Evolutionary conservation across 148 eudicot species (phyloP), one percentile per base, ranked within the genome.

Genomic region (Salicornia ramosissima): DNA sequence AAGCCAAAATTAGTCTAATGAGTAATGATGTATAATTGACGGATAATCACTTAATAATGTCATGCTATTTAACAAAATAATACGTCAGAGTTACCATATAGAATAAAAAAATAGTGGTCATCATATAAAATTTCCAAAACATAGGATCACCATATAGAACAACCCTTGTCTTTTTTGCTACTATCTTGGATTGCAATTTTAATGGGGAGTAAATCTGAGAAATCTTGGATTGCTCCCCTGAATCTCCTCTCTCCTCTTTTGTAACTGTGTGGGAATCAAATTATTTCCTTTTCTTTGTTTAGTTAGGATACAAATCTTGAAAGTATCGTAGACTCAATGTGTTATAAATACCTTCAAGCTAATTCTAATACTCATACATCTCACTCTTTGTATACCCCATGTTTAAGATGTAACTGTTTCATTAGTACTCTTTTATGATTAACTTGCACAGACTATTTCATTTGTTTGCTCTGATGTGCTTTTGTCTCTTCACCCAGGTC

Each of bases 401-500:
- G 7, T 12, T 39, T 57, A 55, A 3, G 16, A 28, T 43, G 29
- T 46, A 45, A 30, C 24, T 46, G 24, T 30, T 15, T 26, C 3
- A 0, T 25, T n/a, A 45, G 28, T n/a, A n/a, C n/a, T n/a, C 42
- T 10, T 26, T n/a, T 70, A 9, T 69, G n/a, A 10, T 63, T 5
- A 31, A 36, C 29, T 43, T n/a, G n/a, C 11, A 36, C 52, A 29
- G 43, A 1, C 16, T 8, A 14, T n/a, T 22, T 62, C 7, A 8
- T 46, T 16, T 64, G 25, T 22, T 31, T 8, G 28, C 21, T 60
- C 24, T 51, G 21, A 56, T 68, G 60, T 29, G 30, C 43, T 51
- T 59, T 66, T 42, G 21, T 64, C 14, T 30, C 31, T 71, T 59
- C 56, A 36, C 11, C 11, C 84, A 92, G 97, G 84, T 88, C 96